Base-by-base conservation (phyloP, 805 yeast genomes). In the Wickerhamiella sorbophila region DNA sequence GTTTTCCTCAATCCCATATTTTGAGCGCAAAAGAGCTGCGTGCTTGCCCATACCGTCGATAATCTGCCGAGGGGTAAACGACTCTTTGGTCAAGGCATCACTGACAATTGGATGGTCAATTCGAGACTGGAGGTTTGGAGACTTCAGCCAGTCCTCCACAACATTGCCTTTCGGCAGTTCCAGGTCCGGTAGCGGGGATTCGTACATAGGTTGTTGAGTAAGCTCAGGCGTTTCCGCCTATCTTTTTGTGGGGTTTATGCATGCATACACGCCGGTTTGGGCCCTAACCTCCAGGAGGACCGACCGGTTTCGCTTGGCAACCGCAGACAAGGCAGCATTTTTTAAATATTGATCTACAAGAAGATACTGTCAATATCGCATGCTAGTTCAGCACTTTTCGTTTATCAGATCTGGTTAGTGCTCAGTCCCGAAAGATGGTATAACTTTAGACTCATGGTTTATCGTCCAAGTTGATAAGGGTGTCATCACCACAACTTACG, bases 391-490 rank as follows among this genome's bases (percentile, higher is more conserved):
- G n/a, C n/a, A n/a, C n/a, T n/a, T n/a, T n/a, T n/a, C n/a, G n/a
- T n/a, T n/a, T n/a, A n/a, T n/a, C n/a, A n/a, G n/a, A n/a, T n/a
- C n/a, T 22, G 43, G 34, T 42, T 34, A 36, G 17, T 43, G 46
- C 53, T 51, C 56, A 52, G 56, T 52, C 56, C 56, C 56, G 56
- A 52, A 52, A 52, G 56, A 52, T 52, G 56, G 56, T 52, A 45
- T 50, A 52, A 52, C 50, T 50, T 43, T 46, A 40, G 55, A 54
- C 55, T 50, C 56, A 52, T 45, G 43, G 48, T 33, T 27, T 6
- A 24, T 31, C 50, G 54, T 42, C 56, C 54, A 41, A 50, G 54
- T 50, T 47, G 51, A 39, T 42, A 52, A 42, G 47, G 42, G 47
- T 36, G 43, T 51, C 55, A 52, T 52, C 55, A 52, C 47, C 49